Conservation (phyloP, 441 rosid species). For the Populus hybrid region DNA sequence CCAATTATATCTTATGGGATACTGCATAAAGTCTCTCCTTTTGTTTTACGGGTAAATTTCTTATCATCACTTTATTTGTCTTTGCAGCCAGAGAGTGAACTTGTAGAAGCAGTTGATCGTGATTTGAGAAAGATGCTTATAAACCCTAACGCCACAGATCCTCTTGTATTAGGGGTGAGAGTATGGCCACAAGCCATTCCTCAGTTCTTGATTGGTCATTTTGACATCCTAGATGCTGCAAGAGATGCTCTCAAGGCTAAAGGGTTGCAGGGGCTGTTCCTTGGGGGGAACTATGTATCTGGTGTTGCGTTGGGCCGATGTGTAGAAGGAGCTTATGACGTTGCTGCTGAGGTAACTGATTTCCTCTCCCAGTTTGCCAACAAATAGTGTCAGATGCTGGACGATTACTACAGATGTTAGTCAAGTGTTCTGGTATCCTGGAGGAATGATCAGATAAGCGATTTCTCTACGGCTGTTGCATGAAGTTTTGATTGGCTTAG, state of each 20-base stretch:
- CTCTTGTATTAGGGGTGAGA: conserved; percentile 58
- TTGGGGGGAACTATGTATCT: conserved; percentile 78
- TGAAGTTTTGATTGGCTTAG: conserved; percentile 6
- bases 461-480: conserved; percentile 7
- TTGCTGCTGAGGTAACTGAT: conserved; percentile 56
- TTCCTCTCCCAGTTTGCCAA: conserved; percentile 56
- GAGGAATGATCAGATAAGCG: neutral
- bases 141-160: conserved; percentile 66
- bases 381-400: conserved; percentile 33
- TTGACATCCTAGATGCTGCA: conserved; percentile 61
- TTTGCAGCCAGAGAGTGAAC: conserved; percentile 50
- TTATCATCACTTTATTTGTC: conserved; percentile 6
- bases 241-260: conserved; percentile 44
- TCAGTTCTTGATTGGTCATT: conserved; percentile 82
- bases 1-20: too few species aligned
- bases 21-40: neutral
- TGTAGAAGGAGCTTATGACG: conserved; percentile 78
- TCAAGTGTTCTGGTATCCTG: neutral
- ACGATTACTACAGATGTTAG: neutral
- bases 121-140: conserved; percentile 88
- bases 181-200: conserved; percentile 92
- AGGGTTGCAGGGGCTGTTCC: conserved; percentile 65
- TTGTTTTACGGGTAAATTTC: neutral
- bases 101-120: conserved; percentile 77
- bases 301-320: conserved; percentile 89